Base-by-base conservation (phyloP, 208 protist genomes). In the Trypanosoma boissoni region DNA sequence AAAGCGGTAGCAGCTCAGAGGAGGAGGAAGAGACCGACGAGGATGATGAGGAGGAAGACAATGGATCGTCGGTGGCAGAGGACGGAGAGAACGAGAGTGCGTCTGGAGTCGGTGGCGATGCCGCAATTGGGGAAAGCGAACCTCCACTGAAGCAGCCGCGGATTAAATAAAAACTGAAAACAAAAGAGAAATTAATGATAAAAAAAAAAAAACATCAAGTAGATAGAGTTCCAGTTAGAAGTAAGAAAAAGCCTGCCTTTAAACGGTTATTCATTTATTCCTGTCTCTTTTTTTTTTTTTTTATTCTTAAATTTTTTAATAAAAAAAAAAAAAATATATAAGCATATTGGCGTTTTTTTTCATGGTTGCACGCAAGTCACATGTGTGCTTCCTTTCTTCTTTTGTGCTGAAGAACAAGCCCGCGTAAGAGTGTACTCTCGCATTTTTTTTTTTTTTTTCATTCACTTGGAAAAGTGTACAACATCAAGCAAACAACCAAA, bases 1-100 rank as follows among this genome's bases (percentile, higher is more conserved):
- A 80, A 51, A 68, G 56, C 32, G 62, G 61, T 41, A 59, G 46
- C 27, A 64, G 58, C 16, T 29, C 24, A 28, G 57, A 58, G 27
- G 64, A 73, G 0, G 69, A 73, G 0, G 66, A 70, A 7, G 60
- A 67, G 9, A 58, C 62, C 2, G 51, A 62, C 10, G 68, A 68
- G 5, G 55, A 45, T 23, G 52, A 42, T 14, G 55, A 48, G n/a
- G n/a, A n/a, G n/a, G n/a, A n/a, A n/a, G n/a, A n/a, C n/a, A n/a
- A n/a, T n/a, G n/a, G n/a, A 29, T 63, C 57, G 23, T 63, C 53
- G 10, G 37, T 54, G 18, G 31, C 36, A 3, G 28, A n/a, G 20
- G 49, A 58, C 12, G 46, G 41, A 6, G 46, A 58, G 3, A 31
- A 42, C 2, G 56, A 41, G 12, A 55, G 68, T 7, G 53, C 53